Base-by-base conservation (phyloP, 805 yeast species). In the Metschnikowia kofuensis region DNA sequence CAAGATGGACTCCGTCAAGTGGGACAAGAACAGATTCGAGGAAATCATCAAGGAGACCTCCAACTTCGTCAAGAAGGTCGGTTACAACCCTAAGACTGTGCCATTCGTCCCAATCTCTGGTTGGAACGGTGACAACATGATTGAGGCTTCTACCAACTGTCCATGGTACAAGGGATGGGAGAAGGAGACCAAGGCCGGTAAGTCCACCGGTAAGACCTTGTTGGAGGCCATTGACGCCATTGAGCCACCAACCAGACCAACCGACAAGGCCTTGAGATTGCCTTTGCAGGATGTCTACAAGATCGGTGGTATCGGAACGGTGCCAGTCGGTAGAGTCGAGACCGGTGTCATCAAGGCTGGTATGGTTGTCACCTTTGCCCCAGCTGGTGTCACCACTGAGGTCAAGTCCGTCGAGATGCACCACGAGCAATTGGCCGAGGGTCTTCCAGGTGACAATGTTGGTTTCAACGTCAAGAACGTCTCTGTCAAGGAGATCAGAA, bases 1-100 rank as follows among this genome's bases (percentile, higher is more conserved):
- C 90, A 87, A 87, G 88, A 88, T 87, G 96, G 96, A 87, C 82
- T 84, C 94, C 72, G 89, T 84, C 70, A 85, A 87, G 72, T 87
- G 95, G 95, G 79, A 82, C 62, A 82, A 87, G 80, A 70, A 77
- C 64, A 85, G 96, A 78, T 88, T 76, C 79, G 82, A 83, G 63
- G 90, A 85, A 72, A 85, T 85, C 64, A 69, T 75, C 71, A 83
- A 83, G 81, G 89, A 86, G 77, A 79, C 88, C 64, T 69, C 85
- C 59, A 83, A 82, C 78, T 85, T 85, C 81, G 82, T 85, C 80
- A 84, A 83, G 85, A 80, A 85, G 82, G 89, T 84, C 62, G 92
- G 92, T 74, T 85, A 76, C 87, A 82, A 81, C 81, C 85, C 87
- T 69, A 80, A 84, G 82, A 77, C 84, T 70, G 87, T 83, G 72